phyloP scores from a whole-genome alignment of 208 protist genomes.

The Perkinsela sp. region DNA sequence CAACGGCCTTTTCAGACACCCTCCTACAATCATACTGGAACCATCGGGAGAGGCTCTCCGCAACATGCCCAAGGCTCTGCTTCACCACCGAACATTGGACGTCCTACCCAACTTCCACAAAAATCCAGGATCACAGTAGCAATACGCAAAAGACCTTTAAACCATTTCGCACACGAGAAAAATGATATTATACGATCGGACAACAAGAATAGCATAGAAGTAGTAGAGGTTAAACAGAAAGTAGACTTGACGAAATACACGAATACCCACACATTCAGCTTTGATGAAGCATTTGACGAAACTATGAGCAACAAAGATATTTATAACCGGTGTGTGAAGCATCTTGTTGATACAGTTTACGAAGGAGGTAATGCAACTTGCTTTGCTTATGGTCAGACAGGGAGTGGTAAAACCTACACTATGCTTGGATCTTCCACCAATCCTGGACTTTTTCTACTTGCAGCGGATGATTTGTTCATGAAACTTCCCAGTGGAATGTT shows the following conservation, averaged over 20 bases:
- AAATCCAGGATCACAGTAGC: constrained; percentile 10
- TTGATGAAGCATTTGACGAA: constrained; percentile 78
- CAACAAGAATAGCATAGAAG: constrained; percentile 28
- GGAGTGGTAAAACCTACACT: constrained; percentile 9
- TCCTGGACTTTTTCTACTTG: constrained; percentile 43
- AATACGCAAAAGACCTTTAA: constrained; percentile 9
- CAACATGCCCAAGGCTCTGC: too few species aligned
- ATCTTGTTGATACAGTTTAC: constrained; percentile 63
- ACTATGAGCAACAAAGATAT: constrained; percentile 43
- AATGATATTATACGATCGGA: constrained; percentile 6
- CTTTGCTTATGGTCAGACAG: constrained; percentile 12
- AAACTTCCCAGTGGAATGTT: constrained; percentile 16
- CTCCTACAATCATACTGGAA: too few species aligned
- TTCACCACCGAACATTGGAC: too few species aligned
- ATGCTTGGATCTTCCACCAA: constrained; percentile 16
- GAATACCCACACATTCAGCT: constrained; percentile 78
- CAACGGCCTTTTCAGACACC: too few species aligned
- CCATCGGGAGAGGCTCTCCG: too few species aligned
- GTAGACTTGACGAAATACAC: constrained; percentile 84
- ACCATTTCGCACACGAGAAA: not conserved
- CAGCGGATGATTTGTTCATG: constrained; percentile 39
- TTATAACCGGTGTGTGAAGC: constrained; percentile 19
- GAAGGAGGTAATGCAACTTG: constrained; percentile 59
- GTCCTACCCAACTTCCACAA: too few species aligned
- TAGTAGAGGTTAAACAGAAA: constrained; percentile 62